Base-by-base conservation (phyloP, 2,329 filamentous ascomycete species). In the Falciphora oryzae region DNA sequence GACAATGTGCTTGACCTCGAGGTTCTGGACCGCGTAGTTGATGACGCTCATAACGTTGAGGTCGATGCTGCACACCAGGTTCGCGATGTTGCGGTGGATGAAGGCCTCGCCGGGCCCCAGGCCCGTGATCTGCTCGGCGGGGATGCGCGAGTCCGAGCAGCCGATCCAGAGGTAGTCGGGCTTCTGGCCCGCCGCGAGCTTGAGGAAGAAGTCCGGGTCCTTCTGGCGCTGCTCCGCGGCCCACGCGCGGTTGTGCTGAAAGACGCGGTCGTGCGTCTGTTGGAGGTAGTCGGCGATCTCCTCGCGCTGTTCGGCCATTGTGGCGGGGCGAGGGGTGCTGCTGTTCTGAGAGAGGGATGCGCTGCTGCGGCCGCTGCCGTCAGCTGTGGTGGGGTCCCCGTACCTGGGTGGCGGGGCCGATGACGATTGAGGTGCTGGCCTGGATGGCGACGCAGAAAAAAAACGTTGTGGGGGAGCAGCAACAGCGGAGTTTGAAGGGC, bases 51-150 rank as follows among this genome's bases (percentile, higher is more conserved):
- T 88, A 62, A 88, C 87, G 76, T 88, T 93, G 72, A 96, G 84
- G 74, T 97, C 93, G 68, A 87, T 89, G 73, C 88, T 86, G 78
- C 87, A 87, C 65, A 96, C 84, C 69, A 96, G 83, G 81, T 97
- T 97, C 78, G 92, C 93, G 76, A 97, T 96, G 81, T 97, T 97
- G 77, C 93, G 91, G 82, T 96, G 92, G 70, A 96, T 89, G 76
- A 97, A 97, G 71, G 94, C 89, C 77, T 97, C 92, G 70, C 93
- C 93, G n/a, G 93, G 91, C 73, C 90, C 83, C 65, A 94, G 85
- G 69, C 90, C 89, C 60, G 92, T 87, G 75, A 97, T 88, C 73
- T 91, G 91, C 73, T 93, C 94, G 71, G 94, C 93, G n/a, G 93
- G 93, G 74, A 94, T 91, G 69, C 93, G 91, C 57, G 89, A 92